Evolutionary conservation across 352 stramenopile species (phyloP), one percentile per base, ranked within the genome.

Genomic region (Peronospora destructor): DNA sequence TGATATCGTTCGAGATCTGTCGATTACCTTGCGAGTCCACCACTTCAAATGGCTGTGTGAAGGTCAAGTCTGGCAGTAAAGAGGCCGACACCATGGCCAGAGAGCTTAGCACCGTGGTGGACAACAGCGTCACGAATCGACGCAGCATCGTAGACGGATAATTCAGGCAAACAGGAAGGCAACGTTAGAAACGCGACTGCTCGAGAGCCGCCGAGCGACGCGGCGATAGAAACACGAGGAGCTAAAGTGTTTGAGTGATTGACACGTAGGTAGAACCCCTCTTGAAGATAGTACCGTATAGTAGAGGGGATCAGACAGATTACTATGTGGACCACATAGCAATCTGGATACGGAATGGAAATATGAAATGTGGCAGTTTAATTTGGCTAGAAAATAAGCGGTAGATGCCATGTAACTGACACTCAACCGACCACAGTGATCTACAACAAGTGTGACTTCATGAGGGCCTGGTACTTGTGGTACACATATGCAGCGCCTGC

Each of bases 381-480:
- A 28, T 59, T 56, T 59, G 42, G 25, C 46, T 55, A 63, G 49
- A 41, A 55, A 17, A 14, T 54, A 53, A 16, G 44, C 17, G 56
- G 28, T 48, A 64, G 35, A 39, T 50, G 47, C 17, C 32, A 40
- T 16, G 40, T 32, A 49, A 9, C 25, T 45, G 41, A 39, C 36
- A 46, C 12, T 36, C 3, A 45, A 35, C 33, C 29, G 35, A 57
- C 37, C 35, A 26, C 32, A 53, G 43, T 19, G 25, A 45, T 39
- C 49, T 88, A 93, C 63, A 93, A 64, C 68, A 93, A 61, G 66
- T 93, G 82, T 34, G 76, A 88, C 73, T 93, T 93, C 70, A 89
- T 83, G 16, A 93, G 65, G 52, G 69, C 69, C 53, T 85, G 67
- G 68, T 93, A 93, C 75, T 93, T 93, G 59, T 73, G 77, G 64